These are phyloP conservation scores for Ganoderma boninense DNA, from an alignment of 1,284 basidiomycete genomes.

Conservation along the genomic window DNA sequence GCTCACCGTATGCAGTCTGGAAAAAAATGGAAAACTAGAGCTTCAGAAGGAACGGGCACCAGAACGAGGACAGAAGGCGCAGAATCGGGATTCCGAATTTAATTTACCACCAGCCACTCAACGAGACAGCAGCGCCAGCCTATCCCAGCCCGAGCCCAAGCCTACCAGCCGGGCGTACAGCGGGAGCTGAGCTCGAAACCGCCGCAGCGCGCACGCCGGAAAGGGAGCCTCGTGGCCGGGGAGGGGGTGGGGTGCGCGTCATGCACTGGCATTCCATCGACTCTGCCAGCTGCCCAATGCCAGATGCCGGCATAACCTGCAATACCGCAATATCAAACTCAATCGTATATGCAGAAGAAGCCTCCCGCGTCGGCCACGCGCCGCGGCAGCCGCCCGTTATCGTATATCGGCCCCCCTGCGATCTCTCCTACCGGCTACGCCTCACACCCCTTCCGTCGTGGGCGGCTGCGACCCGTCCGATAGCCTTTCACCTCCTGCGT, in stretches of 20 bases:
- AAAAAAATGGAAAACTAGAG: neutral
- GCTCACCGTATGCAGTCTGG: neutral
- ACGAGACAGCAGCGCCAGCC: neutral
- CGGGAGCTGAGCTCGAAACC: neutral
- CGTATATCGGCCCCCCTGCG: conserved; percentile 11
- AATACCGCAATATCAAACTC: conserved; percentile 34
- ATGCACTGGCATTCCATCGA: too few relatives aligned
- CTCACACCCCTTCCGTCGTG: neutral
- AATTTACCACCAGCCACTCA: neutral
- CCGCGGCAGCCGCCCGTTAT: conserved; percentile 26
- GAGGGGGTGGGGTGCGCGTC: too few relatives aligned
- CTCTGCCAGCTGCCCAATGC: too few relatives aligned
- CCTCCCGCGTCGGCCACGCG: conserved; percentile 1
- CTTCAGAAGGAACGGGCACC: neutral
- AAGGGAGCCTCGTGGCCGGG: neutral
- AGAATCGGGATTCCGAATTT: neutral
- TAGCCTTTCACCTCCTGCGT: neutral
- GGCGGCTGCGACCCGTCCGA: neutral
- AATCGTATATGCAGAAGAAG: conserved; percentile 24
- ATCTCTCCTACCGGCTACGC: conserved; percentile 10
- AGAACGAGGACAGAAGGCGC: neutral
- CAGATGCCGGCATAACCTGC: neutral
- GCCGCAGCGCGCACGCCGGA: neutral
- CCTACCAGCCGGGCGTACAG: neutral
- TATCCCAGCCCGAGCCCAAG: neutral